Evolutionary conservation across 2,329 filamentous ascomycete species (phyloP).

Genomic region (Claviceps fusiformis): DNA sequence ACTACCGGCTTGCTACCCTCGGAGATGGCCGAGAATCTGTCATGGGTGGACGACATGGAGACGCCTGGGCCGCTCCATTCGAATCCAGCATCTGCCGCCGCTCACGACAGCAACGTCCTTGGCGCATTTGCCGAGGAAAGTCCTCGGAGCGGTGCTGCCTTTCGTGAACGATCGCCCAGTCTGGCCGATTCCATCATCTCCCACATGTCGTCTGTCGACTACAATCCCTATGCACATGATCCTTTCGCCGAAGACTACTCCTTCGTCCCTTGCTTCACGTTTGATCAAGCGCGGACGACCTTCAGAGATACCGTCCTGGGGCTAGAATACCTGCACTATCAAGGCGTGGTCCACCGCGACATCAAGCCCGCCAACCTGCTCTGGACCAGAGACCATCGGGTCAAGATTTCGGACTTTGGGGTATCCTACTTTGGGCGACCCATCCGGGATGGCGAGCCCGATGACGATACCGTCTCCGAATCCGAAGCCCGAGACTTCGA

Average conservation of each 20-base stretch:
- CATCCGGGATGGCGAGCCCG: conserved; percentile 67
- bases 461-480: conserved; percentile 62
- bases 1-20: conserved; percentile 19
- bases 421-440: conserved; percentile 93
- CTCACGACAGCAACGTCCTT: conserved; percentile 66
- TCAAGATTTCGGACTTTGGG: conserved; percentile 98
- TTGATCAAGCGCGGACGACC: conserved; percentile 65
- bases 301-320: conserved; percentile 91
- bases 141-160: conserved; percentile 41
- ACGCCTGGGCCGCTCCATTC: conserved; percentile 39
- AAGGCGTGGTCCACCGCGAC: conserved; percentile 72
- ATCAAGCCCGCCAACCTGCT: conserved; percentile 86
- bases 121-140: conserved; percentile 46
- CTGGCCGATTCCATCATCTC: conserved; percentile 65
- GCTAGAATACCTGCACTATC: conserved; percentile 82
- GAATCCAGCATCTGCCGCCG: conserved; percentile 37
- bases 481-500: conserved; percentile 79
- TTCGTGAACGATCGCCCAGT: conserved; percentile 61
- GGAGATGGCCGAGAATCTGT: conserved; percentile 22
- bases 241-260: conserved; percentile 75
- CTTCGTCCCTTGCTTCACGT: conserved; percentile 85
- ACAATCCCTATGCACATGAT: conserved; percentile 43
- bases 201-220: conserved; percentile 53
- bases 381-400: conserved; percentile 68
- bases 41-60: conserved; percentile 38